Conservation (phyloP, 2,329 filamentous ascomycete genomes). For the Daldinia sp. region DNA sequence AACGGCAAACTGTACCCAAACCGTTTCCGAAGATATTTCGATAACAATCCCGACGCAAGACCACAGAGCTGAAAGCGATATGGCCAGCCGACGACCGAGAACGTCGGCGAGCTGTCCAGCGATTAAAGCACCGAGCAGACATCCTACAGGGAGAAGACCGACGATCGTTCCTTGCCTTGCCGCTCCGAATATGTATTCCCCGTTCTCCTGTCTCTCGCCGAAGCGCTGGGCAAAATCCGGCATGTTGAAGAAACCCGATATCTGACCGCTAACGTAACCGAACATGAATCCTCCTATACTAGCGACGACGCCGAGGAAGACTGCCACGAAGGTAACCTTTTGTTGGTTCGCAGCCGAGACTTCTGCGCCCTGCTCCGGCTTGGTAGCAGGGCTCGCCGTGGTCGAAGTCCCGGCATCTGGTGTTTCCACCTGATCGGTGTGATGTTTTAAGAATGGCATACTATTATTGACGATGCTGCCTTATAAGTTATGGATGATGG, state of each 20-base stretch:
- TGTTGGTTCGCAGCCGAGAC: constrained; percentile 28
- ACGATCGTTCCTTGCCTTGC: constrained; percentile 70
- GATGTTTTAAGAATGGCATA: constrained; percentile 45
- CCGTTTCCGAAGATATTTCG: constrained; percentile 62
- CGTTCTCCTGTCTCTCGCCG: constrained; percentile 52
- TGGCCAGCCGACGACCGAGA: constrained; percentile 68
- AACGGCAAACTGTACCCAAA: constrained; percentile 71
- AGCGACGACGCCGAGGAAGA: constrained; percentile 59
- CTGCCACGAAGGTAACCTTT: constrained; percentile 49
- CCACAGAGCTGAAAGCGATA: constrained; percentile 68
- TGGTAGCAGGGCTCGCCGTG: constrained; percentile 15
- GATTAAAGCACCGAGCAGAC: constrained; percentile 64
- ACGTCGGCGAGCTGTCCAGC: constrained; percentile 69
- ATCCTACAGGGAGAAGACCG: constrained; percentile 68
- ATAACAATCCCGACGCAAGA: constrained; percentile 71
- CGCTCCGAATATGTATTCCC: constrained; percentile 60
- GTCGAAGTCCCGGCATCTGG: constrained; percentile 26
- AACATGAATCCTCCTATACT: constrained; percentile 67
- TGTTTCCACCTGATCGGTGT: constrained; percentile 41
- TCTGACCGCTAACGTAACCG: constrained; percentile 66
- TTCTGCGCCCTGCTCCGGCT: constrained; percentile 23
- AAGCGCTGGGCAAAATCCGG: constrained; percentile 64
- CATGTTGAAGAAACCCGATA: constrained; percentile 70
- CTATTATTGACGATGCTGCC: constrained; percentile 7
- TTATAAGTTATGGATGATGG: constrained; percentile 1